Conservation (phyloP, 1,284 basidiomycete species). For the Hemileia vastatrix region DNA sequence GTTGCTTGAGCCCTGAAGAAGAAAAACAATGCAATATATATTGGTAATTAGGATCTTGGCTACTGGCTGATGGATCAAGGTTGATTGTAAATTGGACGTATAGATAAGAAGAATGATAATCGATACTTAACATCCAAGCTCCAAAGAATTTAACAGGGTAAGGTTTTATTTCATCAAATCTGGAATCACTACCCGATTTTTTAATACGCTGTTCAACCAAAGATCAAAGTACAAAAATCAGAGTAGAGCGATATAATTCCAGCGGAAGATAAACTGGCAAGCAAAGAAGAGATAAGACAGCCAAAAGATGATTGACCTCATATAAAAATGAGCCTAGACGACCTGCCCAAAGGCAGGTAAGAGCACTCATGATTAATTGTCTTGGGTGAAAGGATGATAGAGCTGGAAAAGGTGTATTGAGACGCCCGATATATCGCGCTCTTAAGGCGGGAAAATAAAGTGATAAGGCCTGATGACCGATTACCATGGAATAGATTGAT, state of each 20-base stretch:
- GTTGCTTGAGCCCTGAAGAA: slow-evolving; percentile 54
- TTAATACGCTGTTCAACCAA: slow-evolving; percentile 47
- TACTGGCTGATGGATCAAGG: no score
- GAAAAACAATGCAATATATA: no score
- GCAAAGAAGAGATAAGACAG: no score
- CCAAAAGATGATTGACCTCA: slow-evolving; percentile 46
- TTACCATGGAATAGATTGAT: background rate
- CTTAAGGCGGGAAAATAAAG: slow-evolving; percentile 16
- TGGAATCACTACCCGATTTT: slow-evolving; percentile 54
- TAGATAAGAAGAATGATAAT: background rate
- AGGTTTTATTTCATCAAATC: slow-evolving; percentile 62
- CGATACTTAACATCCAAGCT: slow-evolving; percentile 52
- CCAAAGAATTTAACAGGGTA: slow-evolving; percentile 54
- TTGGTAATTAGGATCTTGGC: no score
- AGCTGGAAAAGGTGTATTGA: background rate
- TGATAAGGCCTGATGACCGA: slow-evolving; percentile 5
- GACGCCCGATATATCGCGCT: background rate
- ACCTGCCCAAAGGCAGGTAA: slow-evolving; percentile 55
- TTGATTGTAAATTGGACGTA: no score
- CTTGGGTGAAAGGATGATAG: slow-evolving; percentile 51
- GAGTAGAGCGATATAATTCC: no score
- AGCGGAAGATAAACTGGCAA: no score
- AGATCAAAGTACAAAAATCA: background rate
- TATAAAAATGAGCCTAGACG: slow-evolving; percentile 59
- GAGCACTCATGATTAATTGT: slow-evolving; percentile 54